phyloP scores from a whole-genome alignment of 306 rosid species.

The Begonia masoniana region DNA sequence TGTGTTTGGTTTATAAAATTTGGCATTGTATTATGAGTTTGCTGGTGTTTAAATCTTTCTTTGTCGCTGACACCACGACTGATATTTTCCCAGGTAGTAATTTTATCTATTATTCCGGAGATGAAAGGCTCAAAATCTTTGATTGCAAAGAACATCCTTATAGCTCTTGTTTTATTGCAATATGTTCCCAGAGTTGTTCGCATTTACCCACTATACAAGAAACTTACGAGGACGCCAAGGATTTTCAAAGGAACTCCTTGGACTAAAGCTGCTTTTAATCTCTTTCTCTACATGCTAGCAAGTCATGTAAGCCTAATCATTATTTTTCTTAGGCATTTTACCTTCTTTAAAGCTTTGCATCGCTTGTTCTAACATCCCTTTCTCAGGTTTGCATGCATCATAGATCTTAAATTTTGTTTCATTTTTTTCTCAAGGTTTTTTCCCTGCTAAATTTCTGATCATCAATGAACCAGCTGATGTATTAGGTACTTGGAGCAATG shows the following conservation, averaged over 20 bases:
- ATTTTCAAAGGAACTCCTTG: neutral
- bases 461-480: constrained; percentile 1
- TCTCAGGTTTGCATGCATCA: neutral
- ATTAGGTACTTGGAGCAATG: constrained; percentile 14
- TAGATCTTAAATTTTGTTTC: neutral
- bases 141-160: neutral
- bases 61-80: neutral
- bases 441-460: neutral
- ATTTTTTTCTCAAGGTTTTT: neutral
- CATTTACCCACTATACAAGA: constrained; percentile 5
- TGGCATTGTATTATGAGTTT: neutral
- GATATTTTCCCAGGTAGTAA: constrained; percentile 11
- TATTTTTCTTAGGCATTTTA: neutral
- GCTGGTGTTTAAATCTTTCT: neutral
- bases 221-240: neutral
- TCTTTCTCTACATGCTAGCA: constrained; percentile 12
- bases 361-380: neutral
- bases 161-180: constrained; percentile 11
- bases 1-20: neutral
- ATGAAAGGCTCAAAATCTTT: constrained; percentile 1
- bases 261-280: constrained; percentile 1
- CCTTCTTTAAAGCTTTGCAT: neutral
- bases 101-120: neutral
- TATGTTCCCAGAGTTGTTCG: constrained; percentile 16
- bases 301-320: neutral